These are phyloP conservation scores for Eutrema heterophyllum DNA, from an alignment of 345 rosid species.

Conservation along the genomic window DNA sequence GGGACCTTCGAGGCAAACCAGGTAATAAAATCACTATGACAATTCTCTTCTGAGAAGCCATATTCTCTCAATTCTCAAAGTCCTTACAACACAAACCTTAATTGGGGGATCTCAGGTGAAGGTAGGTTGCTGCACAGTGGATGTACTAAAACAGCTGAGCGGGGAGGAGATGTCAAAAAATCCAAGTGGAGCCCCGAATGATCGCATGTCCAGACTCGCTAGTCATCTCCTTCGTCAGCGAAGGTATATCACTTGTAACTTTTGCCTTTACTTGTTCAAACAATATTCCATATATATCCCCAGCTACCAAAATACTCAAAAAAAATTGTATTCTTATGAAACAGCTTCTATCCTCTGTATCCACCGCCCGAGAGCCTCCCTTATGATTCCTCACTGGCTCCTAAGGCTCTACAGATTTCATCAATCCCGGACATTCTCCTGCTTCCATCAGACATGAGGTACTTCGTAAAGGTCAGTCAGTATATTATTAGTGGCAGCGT, in stretches of 20 bases:
- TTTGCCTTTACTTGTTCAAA: background rate
- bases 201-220: conserved; percentile 85
- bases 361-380: conserved; percentile 85
- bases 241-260: conserved; percentile 35
- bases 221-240: conserved; percentile 69
- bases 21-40: conserved; percentile 36
- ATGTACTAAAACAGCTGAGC: conserved; percentile 79
- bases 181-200: conserved; percentile 53
- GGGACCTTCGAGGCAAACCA: conserved; percentile 72
- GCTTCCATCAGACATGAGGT: conserved; percentile 81
- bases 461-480: conserved; percentile 61
- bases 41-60: background rate
- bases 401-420: conserved; percentile 53
- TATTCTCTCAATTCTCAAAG: background rate
- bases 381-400: conserved; percentile 69
- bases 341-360: conserved; percentile 84
- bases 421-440: conserved; percentile 67
- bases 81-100: background rate
- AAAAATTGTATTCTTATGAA: background rate
- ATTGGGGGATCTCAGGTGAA: conserved; percentile 51
- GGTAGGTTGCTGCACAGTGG: conserved; percentile 87
- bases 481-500: background rate
- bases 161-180: conserved; percentile 79
- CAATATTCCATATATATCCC: background rate
- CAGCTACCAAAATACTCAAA: conserved; percentile 1